phyloP scores from a whole-genome alignment of 345 rosid genomes.

The Populus deltoides region DNA sequence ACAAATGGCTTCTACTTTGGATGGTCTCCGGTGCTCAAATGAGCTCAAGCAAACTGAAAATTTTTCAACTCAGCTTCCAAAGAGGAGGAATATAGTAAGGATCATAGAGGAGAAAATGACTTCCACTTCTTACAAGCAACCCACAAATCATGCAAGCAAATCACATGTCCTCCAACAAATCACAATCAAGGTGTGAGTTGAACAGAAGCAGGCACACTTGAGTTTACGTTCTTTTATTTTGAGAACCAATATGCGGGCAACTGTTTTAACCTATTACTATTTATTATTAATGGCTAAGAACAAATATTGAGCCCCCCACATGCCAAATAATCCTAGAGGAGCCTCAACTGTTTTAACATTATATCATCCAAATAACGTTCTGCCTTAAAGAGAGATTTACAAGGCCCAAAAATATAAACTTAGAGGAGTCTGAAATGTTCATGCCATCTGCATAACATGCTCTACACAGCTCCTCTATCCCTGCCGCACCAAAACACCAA shows the following conservation, averaged over 20 bases:
- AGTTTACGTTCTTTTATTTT: too few relatives aligned
- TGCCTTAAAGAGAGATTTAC: too few relatives aligned
- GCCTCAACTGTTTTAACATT: neutral
- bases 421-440: neutral
- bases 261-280: neutral
- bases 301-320: neutral
- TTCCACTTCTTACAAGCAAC: neutral
- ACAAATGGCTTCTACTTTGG: neutral
- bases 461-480: neutral
- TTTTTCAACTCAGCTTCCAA: neutral
- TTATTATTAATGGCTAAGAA: neutral
- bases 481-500: neutral
- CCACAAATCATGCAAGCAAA: slow-evolving; percentile 1
- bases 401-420: neutral
- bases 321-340: neutral
- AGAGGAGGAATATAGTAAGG: neutral
- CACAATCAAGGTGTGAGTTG: neutral
- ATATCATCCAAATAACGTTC: too few relatives aligned
- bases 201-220: neutral
- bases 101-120: neutral
- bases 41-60: neutral
- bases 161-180: neutral
- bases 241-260: neutral
- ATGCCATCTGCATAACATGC: neutral
- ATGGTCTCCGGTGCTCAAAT: neutral